Percentiles rank a stretch among this genome's conserved stretches.
These are phyloP conservation scores for Neurospora crassa DNA, from an alignment of 2,329 filamentous ascomycete species.

Conservation along the genomic window DNA sequence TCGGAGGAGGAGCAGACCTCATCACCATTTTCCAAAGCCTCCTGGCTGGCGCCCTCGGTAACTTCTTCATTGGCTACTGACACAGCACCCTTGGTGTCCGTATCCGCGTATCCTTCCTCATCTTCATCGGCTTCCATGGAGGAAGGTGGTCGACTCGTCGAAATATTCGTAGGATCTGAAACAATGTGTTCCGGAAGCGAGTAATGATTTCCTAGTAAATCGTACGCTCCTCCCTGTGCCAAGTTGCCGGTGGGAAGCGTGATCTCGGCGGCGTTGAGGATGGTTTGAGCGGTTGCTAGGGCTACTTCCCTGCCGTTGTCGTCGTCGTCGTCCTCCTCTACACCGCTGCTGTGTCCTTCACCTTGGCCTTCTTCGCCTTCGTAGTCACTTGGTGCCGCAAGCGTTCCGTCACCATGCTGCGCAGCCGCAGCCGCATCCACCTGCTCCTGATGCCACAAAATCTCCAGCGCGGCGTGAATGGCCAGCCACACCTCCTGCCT, in stretches of 20 bases:
- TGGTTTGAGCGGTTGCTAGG: slow-evolving; percentile 64
- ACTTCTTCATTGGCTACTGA: slow-evolving; percentile 11
- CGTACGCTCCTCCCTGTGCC: slow-evolving; percentile 57
- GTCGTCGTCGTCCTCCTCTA: not conserved
- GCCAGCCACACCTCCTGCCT: slow-evolving; percentile 72
- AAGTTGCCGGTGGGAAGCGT: slow-evolving; percentile 66
- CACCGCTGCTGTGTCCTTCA: slow-evolving; percentile 9
- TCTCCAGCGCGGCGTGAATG: slow-evolving; percentile 55
- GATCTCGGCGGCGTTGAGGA: slow-evolving; percentile 69
- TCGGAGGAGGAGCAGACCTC: slow-evolving; percentile 8
- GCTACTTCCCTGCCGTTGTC: slow-evolving; percentile 27
- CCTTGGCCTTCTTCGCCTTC: slow-evolving; percentile 12
- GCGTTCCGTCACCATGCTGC: slow-evolving; percentile 4
- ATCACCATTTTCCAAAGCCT: slow-evolving; percentile 5
- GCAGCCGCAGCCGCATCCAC: slow-evolving; percentile 30
- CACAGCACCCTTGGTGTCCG: slow-evolving; percentile 14
- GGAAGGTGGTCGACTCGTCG: slow-evolving; percentile 6
- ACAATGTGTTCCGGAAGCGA: slow-evolving; percentile 59
- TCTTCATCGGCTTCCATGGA: slow-evolving; percentile 12
- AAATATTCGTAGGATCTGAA: slow-evolving; percentile 53
- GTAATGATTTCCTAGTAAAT: slow-evolving; percentile 61
- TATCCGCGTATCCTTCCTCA: not conserved
- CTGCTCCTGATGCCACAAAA: slow-evolving; percentile 41
- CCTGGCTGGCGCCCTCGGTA: slow-evolving; percentile 9
- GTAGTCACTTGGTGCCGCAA: slow-evolving; percentile 11